Evolutionary conservation across 768 basidiomycete genomes (phyloP), one percentile per base, ranked within the genome.

Genomic region (Tylopilus subfusipes): DNA sequence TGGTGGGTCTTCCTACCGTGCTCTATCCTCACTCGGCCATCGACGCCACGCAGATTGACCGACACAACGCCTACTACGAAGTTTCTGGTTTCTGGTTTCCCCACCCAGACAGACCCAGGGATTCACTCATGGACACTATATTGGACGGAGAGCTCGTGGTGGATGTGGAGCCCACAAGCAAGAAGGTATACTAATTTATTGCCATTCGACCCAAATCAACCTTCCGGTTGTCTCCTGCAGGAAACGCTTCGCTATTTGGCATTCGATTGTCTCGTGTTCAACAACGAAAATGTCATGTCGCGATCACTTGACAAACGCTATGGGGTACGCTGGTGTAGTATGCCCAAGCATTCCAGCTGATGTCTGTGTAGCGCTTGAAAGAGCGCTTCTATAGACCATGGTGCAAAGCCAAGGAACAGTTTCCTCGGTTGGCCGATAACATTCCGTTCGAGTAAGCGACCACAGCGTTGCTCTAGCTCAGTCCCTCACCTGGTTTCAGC

Each of bases 141-240:
- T 72, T 98, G 19, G 97, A 99, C 64, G 97, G 92, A 34, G 97
- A 99, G 68, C 82, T 98, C 40, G 93, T 99, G 6, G 76, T 92
- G 49, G 97, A 99, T 65, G 79, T 87, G 24, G 92, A 98, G 67
- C 88, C 87, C 10, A 72, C 69, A 34, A 93, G 86, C 31, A 82
- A 82, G 42, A 73, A 77, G 66, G 94, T 91, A 84, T 69, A 14
- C 45, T 38, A 38, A 3, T 16, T 48, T 21, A n/a, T 50, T 24
- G 14, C 42, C 22, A 4, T 14, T n/a, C 40, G 13, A n/a, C 46
- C 44, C 57, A 55, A 50, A 43, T 18, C 19, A 10, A 57, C 36
- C 1, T 25, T 11, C 25, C 19, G 30, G 14, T 18, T 9, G 14
- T 24, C 39, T 38, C 21, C 18, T 43, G 16, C 67, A 98, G 95